Evolutionary conservation across 1,139 yeast genomes (phyloP).

Genomic region (Hanseniaspora uvarum): DNA sequence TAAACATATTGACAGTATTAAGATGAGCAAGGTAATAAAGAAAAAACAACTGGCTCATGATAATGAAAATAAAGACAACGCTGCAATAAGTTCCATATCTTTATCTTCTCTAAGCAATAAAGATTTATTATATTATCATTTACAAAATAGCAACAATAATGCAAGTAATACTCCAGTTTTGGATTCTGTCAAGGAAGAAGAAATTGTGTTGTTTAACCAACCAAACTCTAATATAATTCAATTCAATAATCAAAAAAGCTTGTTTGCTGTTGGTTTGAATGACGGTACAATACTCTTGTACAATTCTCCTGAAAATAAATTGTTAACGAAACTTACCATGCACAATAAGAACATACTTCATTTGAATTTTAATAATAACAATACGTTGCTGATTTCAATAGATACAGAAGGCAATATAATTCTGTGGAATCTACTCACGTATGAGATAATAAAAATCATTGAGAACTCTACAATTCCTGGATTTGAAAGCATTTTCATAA

Average conservation of each 20-base stretch:
- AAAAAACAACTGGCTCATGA: neutral
- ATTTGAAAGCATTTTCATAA: constrained; percentile 6
- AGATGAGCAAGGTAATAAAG: constrained; percentile 14
- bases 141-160: constrained; percentile 4
- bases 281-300: constrained; percentile 8
- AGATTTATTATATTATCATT: constrained; percentile 12
- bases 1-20: constrained; percentile 2
- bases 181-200: constrained; percentile 3
- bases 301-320: constrained; percentile 3
- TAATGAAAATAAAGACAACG: neutral
- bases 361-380: constrained; percentile 7
- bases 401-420: constrained; percentile 8
- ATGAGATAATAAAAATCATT: constrained; percentile 1
- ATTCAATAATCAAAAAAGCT: neutral
- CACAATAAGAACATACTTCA: constrained; percentile 5
- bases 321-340: constrained; percentile 7
- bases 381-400: neutral
- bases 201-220: constrained; percentile 14
- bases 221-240: constrained; percentile 5
- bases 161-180: neutral
- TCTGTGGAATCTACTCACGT: constrained; percentile 5
- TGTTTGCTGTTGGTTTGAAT: constrained; percentile 6
- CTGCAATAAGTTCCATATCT: neutral
- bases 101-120: constrained; percentile 4
- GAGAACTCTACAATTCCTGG: constrained; percentile 5